Evolutionary conservation across 148 eudicot species (phyloP), one percentile per base, ranked within the genome.

Genomic region (Linanthus parryae): DNA sequence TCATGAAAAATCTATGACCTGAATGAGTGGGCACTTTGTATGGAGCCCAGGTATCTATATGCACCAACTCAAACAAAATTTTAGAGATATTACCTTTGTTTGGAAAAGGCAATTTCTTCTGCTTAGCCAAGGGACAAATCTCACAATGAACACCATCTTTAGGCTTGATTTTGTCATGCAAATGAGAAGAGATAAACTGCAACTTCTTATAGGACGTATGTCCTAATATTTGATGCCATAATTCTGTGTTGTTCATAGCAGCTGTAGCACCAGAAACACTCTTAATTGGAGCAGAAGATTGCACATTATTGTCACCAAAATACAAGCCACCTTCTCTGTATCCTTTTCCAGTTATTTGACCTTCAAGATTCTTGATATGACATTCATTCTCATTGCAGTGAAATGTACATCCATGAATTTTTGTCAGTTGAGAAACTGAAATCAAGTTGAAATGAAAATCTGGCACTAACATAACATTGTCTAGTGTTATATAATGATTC

Each of bases 11-110:
- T 2, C n/a, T 3, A n/a, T 2, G 24, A 13, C 34, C 48, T 10
- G 17, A 7, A 11, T 21, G 8, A 2, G 47, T 7, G 12, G 39
- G 5, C 9, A 11, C n/a, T 6, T 26, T 4, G 17, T 29, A 52
- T 5, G 56, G 46, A 1, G 46, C 46, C 46, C 59, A 55, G 14
- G 27, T 55, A 34, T 55, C 59, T 5, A 39, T 4, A 24, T 55
- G 59, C 1, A 55, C 11, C 16, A 21, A 12, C 5, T 55, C 46
- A 39, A 55, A 40, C 1, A 40, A 2, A 4, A 10, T 7, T 2
- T 23, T 17, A 1, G 33, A 1, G 6, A 3, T 55, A 3, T 4
- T 21, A 1, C 1, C 2, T 22, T 31, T 20, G 10, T 2, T 1
- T 5, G 22, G 34, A 55, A 55, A 55, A n/a, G 35, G 10, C 1